These are phyloP conservation scores for Coemansia sp. DNA, from an alignment of 192 early-diverging fungal species.

Conservation along the genomic window DNA sequence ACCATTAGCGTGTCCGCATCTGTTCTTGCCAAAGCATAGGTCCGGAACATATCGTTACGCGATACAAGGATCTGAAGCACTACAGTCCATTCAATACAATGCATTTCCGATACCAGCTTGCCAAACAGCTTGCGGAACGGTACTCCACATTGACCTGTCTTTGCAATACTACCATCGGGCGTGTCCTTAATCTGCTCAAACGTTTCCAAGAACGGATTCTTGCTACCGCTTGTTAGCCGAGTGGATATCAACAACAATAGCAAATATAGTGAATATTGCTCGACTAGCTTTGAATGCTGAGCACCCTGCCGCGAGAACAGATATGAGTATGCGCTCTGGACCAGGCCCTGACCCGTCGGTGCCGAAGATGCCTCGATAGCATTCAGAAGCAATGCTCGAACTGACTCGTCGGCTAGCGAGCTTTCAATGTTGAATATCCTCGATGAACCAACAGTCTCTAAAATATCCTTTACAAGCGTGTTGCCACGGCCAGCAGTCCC, in stretches of 20 bases:
- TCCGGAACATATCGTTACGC: constrained; percentile 40
- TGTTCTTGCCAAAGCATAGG: constrained; percentile 43
- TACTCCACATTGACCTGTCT: constrained; percentile 11
- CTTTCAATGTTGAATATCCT: constrained; percentile 34
- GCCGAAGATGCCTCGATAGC: constrained; percentile 21
- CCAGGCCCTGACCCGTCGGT: constrained; percentile 30
- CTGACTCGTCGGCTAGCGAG: constrained; percentile 25
- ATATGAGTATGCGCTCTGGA: constrained; percentile 45
- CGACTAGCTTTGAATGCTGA: constrained; percentile 15
- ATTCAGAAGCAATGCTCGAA: constrained; percentile 24
- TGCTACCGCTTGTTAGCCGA: neutral
- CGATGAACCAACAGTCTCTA: constrained; percentile 31
- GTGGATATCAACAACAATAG: constrained; percentile 36
- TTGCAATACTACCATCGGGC: constrained; percentile 14
- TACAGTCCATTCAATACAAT: constrained; percentile 28
- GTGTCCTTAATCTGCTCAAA: constrained; percentile 17
- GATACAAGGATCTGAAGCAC: constrained; percentile 33
- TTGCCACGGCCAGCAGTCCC: neutral
- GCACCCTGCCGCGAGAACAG: constrained; percentile 37
- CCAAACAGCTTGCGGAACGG: constrained; percentile 43
- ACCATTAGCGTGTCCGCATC: constrained; percentile 43
- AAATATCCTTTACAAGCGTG: constrained; percentile 21
- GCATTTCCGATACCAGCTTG: constrained; percentile 20
- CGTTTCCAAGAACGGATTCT: constrained; percentile 30
- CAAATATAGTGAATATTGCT: constrained; percentile 39